Percentiles rank a stretch among this genome's conserved stretches.
phyloP scores from a whole-genome alignment of 768 basidiomycete genomes.

The Leccinellum luteum region DNA sequence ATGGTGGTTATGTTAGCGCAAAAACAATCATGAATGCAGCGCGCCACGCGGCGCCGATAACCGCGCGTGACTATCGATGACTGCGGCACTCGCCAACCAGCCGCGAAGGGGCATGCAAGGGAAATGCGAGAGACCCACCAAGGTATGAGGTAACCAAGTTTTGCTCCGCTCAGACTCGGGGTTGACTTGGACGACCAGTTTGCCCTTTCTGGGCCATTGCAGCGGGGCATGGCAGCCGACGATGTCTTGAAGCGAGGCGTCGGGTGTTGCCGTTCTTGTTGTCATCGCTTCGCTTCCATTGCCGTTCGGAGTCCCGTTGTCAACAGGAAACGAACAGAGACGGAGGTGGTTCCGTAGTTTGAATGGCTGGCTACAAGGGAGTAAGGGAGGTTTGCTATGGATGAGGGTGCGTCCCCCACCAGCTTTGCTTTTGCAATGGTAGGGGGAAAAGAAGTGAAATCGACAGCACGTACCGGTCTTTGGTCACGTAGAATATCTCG shows the following conservation, averaged over 20 bases:
- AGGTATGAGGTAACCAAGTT: slow-evolving; percentile 42
- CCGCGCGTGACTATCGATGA: too few species aligned
- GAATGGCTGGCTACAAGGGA: background rate
- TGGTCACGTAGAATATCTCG: slow-evolving; percentile 19
- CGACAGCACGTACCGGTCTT: slow-evolving; percentile 14
- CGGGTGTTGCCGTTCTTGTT: background rate
- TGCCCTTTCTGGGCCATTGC: slow-evolving; percentile 46
- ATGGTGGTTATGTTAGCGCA: background rate
- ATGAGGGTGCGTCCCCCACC: background rate
- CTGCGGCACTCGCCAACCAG: too few species aligned
- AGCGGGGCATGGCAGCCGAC: slow-evolving; percentile 15
- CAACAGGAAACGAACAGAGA: slow-evolving; percentile 21
- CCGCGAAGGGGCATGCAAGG: too few species aligned
- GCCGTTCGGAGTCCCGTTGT: background rate
- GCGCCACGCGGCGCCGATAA: background rate
- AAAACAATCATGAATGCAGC: background rate
- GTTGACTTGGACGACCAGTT: slow-evolving; percentile 47
- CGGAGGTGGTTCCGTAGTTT: slow-evolving; percentile 20
- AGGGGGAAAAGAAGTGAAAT: background rate
- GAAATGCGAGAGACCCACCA: slow-evolving; percentile 35
- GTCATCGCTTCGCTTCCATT: background rate
- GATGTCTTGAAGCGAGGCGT: background rate
- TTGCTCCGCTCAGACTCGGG: slow-evolving; percentile 30
- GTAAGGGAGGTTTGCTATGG: background rate
- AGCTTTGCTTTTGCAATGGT: background rate